These are phyloP conservation scores for Diaporthe capsici DNA, from an alignment of 2,329 filamentous ascomycete species.

Conservation along the genomic window DNA sequence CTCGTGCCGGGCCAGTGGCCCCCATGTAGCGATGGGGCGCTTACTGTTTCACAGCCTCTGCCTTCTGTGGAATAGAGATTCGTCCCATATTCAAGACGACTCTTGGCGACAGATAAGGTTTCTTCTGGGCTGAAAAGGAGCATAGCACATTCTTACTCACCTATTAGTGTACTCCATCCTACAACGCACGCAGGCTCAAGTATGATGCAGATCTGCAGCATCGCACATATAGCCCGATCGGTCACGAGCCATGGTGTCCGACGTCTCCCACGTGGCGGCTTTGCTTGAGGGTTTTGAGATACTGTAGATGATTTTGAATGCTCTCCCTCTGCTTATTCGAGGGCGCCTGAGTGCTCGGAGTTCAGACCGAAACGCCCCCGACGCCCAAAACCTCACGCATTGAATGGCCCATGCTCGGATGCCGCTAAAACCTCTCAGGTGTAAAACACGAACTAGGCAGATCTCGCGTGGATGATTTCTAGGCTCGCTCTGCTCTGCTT, in stretches of 20 bases:
- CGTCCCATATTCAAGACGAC: constrained; percentile 19
- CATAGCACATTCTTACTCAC: neutral
- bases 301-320: neutral
- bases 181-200: neutral
- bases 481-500: neutral
- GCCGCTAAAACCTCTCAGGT: constrained; percentile 4
- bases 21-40: constrained; percentile 19
- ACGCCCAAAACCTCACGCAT: constrained; percentile 4
- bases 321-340: neutral
- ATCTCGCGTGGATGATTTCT: neutral
- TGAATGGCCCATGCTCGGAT: constrained; percentile 3
- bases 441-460: neutral
- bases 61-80: neutral
- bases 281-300: too few species aligned
- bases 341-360: neutral
- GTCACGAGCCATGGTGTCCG: neutral
- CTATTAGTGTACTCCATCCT: neutral
- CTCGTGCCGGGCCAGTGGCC: neutral
- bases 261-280: neutral
- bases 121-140: constrained; percentile 24
- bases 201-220: neutral
- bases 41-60: constrained; percentile 11
- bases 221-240: neutral
- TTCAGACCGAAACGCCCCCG: constrained; percentile 21
- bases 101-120: constrained; percentile 22